phyloP scores from a whole-genome alignment of 2,329 filamentous ascomycete species.

The Fusarium mangiferae region DNA sequence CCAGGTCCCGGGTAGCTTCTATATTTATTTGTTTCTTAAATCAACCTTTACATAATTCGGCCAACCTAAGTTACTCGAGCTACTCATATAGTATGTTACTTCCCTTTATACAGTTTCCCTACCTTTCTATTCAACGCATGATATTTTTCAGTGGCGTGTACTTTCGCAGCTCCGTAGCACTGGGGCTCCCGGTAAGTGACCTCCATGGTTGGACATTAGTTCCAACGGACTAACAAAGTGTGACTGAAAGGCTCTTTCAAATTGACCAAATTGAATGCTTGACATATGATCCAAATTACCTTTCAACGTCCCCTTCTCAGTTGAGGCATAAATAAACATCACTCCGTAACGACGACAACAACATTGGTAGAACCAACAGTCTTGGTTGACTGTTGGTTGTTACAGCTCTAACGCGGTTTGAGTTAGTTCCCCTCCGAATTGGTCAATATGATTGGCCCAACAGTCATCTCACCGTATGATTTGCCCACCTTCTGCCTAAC shows the following conservation, averaged over 20 bases:
- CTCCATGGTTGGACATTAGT: rapidly evolving
- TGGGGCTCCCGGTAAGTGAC: too few relatives aligned
- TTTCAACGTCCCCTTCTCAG: rapidly evolving
- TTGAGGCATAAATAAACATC: not conserved
- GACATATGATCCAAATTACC: not conserved
- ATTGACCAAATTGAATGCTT: not conserved
- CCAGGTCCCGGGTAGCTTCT: not conserved
- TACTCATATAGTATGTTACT: rapidly evolving
- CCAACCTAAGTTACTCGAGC: rapidly evolving
- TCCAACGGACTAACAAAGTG: rapidly evolving
- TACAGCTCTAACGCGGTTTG: not conserved
- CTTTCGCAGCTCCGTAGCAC: rapidly evolving
- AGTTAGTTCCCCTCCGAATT: not conserved
- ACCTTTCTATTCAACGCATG: rapidly evolving
- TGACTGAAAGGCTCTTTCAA: rapidly evolving
- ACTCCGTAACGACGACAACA: not conserved
- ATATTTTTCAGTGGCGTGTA: rapidly evolving
- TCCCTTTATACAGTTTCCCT: rapidly evolving
- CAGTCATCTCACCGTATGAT: not conserved
- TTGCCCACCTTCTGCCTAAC: not conserved
- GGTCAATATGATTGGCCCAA: not conserved
- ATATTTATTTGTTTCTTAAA: rapidly evolving
- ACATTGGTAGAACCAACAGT: not conserved
- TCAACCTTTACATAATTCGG: rapidly evolving
- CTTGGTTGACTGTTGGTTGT: not conserved